Base-by-base conservation (phyloP, 768 basidiomycete genomes). In the Podaxis sp. region DNA sequence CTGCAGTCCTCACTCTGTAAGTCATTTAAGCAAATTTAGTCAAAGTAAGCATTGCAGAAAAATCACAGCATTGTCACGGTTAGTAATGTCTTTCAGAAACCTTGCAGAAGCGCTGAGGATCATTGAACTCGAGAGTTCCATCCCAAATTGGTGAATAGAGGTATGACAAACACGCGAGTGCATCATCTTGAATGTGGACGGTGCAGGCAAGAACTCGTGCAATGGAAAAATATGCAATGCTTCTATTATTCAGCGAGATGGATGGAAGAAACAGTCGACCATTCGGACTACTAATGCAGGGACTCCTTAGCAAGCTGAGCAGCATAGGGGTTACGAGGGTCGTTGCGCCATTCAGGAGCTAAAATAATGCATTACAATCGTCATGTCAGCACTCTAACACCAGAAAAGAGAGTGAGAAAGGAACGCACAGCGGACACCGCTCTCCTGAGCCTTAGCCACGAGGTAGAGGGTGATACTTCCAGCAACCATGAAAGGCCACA, bases 271-370 rank as follows among this genome's bases (percentile, higher is more conserved):
- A 61, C 59, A 61, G 28, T 53, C 52, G 52, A 53, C 38, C 52
- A 61, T 19, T 52, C 19, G 26, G 52, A 53, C 57, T 66, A 73
- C 72, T 79, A 81, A 68, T 81, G 80, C 65, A 79, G 65, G 19
- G 81, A 74, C 71, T 89, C 83, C 72, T 84, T 86, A 59, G 92
- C 89, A 61, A 93, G 85, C 70, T 89, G 83, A 24, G 86, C 86
- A 9, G 88, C 89, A 75, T 92, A 91, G 40, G 92, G 92, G 82
- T 94, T 94, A 72, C 86, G 86, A 38, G 92, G 85, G 73, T 93
- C 89, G 68, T 86, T 87, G 67, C 85, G 84, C 73, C 83, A 92
- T 70, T 80, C 74, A 65, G 83, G 82, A 63, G 90, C 91, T 91
- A 64, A 26, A 63, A 48, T 33, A 19, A 17, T 24, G 7, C 5